phyloP scores from a whole-genome alignment of 129 eudicot species.

The sunflower (Helianthus annuus) region HanXRQr2.0-SUNRISE NC_035441.2:176013279-176013778 shows the following conservation, averaged over 20 bases:
- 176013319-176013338: not conserved
- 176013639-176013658: constrained; percentile 4
- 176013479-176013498: constrained; percentile 36
- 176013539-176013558: constrained; percentile 55
- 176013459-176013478: constrained; percentile 25
- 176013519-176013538: constrained; percentile 60
- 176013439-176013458: not conserved
- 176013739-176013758: not conserved
- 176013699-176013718: not conserved
- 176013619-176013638: not conserved
- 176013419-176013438: not conserved
- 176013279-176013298: constrained; percentile 27
- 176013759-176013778: not conserved
- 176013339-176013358: constrained; percentile 12
- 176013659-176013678: constrained; percentile 16
- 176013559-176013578: constrained; percentile 52
- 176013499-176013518: constrained; percentile 47
- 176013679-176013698: constrained; percentile 30
- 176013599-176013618: not conserved
- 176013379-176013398: constrained; percentile 20
- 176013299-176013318: not conserved
- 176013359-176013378: constrained; percentile 15
- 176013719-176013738: no score
- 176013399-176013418: constrained; percentile 13
- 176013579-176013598: constrained; percentile 16